These are phyloP conservation scores for Rhodotorula paludigena DNA, from an alignment of 768 basidiomycete genomes.

Conservation along the genomic window DNA sequence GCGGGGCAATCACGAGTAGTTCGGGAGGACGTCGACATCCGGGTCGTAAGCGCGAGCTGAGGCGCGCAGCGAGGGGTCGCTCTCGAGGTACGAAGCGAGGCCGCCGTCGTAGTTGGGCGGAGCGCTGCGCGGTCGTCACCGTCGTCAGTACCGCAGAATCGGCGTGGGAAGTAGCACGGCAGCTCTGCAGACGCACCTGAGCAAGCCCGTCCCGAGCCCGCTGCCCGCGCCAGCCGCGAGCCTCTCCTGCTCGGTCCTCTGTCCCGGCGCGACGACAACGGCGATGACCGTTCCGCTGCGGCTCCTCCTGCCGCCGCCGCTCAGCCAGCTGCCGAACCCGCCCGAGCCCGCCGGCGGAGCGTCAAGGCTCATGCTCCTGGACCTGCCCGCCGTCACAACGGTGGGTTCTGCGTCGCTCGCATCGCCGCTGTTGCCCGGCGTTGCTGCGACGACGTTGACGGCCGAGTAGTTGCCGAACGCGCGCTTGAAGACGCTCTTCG, in stretches of 20 bases:
- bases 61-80: neutral
- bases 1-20: neutral
- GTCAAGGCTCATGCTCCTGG: neutral
- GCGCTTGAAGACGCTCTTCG: slow-evolving; percentile 17
- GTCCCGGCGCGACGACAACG: neutral
- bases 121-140: neutral
- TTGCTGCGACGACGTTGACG: too few species aligned
- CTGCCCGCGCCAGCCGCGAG: slow-evolving; percentile 18
- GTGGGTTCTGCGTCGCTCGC: neutral
- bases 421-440: neutral
- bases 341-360: neutral
- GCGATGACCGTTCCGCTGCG: slow-evolving; percentile 11
- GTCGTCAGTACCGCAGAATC: neutral
- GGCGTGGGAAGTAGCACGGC: too few species aligned
- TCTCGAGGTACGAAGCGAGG: slow-evolving; percentile 10
- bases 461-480: neutral
- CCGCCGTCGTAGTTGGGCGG: slow-evolving; percentile 27
- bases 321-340: neutral
- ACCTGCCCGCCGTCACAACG: too few species aligned
- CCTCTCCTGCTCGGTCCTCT: slow-evolving; percentile 5
- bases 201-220: slow-evolving; percentile 18
- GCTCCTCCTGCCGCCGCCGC: slow-evolving; percentile 2
- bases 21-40: neutral
- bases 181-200: slow-evolving; percentile 7
- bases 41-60: neutral